Conservation (phyloP, 2,329 filamentous ascomycete species). For the Penicillium sp. region DNA sequence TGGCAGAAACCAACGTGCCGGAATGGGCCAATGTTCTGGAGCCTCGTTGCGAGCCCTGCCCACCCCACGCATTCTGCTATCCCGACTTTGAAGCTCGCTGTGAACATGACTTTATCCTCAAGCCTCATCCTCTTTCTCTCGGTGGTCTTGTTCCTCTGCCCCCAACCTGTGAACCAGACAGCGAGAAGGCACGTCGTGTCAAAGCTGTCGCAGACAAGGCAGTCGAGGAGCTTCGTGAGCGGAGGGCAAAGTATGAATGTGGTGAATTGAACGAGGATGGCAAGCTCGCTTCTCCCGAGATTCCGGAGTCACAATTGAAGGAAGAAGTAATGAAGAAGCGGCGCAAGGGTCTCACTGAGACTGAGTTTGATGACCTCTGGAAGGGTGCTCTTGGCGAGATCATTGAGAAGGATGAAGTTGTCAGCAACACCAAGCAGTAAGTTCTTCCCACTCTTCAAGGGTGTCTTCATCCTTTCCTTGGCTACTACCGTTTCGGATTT, state of each 20-base stretch:
- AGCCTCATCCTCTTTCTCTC: slow-evolving; percentile 79
- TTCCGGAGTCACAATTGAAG: slow-evolving; percentile 72
- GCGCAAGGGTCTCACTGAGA: slow-evolving; percentile 78
- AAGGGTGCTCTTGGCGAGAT: slow-evolving; percentile 55
- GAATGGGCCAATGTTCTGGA: slow-evolving; percentile 71
- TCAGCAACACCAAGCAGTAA: slow-evolving; percentile 62
- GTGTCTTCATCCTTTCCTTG: slow-evolving; percentile 20
- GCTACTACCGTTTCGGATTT: slow-evolving; percentile 27
- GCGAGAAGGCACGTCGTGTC: slow-evolving; percentile 84
- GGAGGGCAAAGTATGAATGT: slow-evolving; percentile 88
- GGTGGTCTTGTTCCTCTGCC: slow-evolving; percentile 80
- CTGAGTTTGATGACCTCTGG: slow-evolving; percentile 87
- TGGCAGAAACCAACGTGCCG: slow-evolving; percentile 69
- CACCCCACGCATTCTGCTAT: slow-evolving; percentile 86
- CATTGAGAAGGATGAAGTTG: slow-evolving; percentile 62
- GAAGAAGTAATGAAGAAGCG: slow-evolving; percentile 73
- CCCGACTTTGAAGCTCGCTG: slow-evolving; percentile 76
- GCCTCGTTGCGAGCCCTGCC: slow-evolving; percentile 87
- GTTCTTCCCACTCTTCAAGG: slow-evolving; percentile 37
- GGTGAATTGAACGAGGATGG: slow-evolving; percentile 71
- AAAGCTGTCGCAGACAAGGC: slow-evolving; percentile 86
- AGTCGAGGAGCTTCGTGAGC: slow-evolving; percentile 81
- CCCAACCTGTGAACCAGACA: slow-evolving; percentile 92
- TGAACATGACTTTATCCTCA: slow-evolving; percentile 83
- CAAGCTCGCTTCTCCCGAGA: slow-evolving; percentile 65